phyloP scores from a whole-genome alignment of 2,329 filamentous ascomycete species.

The Chaetomium sp. region DNA sequence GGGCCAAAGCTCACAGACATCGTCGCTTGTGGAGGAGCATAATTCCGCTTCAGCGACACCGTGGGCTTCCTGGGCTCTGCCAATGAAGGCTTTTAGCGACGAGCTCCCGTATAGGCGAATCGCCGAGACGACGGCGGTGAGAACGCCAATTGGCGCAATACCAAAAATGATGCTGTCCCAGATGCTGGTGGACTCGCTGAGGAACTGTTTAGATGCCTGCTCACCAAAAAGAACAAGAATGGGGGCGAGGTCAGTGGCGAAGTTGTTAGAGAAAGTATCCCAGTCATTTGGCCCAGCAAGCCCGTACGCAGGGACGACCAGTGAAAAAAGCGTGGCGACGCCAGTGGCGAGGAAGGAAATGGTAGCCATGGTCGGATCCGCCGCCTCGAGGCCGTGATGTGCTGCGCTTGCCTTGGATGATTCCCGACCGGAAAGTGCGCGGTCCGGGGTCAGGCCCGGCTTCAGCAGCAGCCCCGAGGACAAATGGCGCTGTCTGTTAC shows the following conservation, averaged over 20 bases:
- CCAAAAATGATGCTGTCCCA: neutral
- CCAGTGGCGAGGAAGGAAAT: neutral
- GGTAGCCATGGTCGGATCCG: neutral
- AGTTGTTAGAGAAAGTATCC: neutral
- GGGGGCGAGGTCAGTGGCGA: neutral
- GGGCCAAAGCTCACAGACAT: conserved; percentile 36
- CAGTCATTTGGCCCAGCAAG: neutral
- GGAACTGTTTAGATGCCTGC: neutral
- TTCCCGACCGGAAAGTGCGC: too few relatives aligned
- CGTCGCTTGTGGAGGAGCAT: conserved; percentile 34
- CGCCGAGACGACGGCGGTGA: conserved; percentile 32
- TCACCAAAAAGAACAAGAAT: neutral
- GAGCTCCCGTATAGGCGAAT: conserved; percentile 29
- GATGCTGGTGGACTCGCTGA: neutral
- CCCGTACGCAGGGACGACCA: too few relatives aligned
- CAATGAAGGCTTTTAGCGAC: conserved; percentile 33
- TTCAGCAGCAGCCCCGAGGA: too few relatives aligned
- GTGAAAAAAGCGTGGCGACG: neutral
- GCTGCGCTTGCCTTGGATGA: too few relatives aligned
- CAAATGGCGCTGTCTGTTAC: too few relatives aligned
- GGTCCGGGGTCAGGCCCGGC: too few relatives aligned
- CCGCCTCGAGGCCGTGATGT: too few relatives aligned
- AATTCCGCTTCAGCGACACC: conserved; percentile 33
- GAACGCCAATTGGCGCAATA: conserved; percentile 33
- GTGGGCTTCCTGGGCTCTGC: conserved; percentile 24